These are phyloP conservation scores for Pelargonium australe DNA, from an alignment of 441 rosid genomes.

Conservation along the genomic window DNA sequence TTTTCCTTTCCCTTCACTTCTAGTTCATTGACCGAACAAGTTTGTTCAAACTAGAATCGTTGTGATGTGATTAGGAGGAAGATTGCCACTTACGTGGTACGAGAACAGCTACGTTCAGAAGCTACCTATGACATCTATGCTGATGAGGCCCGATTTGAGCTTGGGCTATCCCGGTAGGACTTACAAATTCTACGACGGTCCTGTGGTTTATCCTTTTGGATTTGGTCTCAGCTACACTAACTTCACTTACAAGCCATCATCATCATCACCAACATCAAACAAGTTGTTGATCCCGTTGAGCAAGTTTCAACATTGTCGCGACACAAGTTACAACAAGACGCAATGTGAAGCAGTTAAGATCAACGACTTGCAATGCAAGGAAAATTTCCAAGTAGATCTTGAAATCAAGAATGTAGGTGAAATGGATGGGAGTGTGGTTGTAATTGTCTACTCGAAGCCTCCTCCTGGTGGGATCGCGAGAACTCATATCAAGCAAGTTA, in stretches of 20 bases:
- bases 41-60: too few species aligned
- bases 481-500: conserved; percentile 28
- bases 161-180: conserved; percentile 39
- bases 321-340: conserved; percentile 16
- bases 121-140: conserved; percentile 40
- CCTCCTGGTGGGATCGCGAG: conserved; percentile 27
- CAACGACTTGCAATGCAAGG: not conserved
- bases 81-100: conserved; percentile 40
- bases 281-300: conserved; percentile 15
- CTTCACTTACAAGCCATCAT: conserved; percentile 18
- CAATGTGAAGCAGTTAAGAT: conserved; percentile 12
- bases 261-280: not conserved
- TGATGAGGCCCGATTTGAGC: conserved; percentile 27
- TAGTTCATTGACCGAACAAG: too few species aligned
- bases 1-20: too few species aligned
- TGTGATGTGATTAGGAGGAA: conserved; percentile 28
- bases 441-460: conserved; percentile 34
- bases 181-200: conserved; percentile 38
- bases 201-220: conserved; percentile 34
- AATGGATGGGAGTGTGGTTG: conserved; percentile 33
- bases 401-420: conserved; percentile 27
- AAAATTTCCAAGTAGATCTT: conserved; percentile 7
- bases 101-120: conserved; percentile 22
- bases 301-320: conserved; percentile 21
- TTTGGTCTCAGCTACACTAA: conserved; percentile 37